phyloP scores from a whole-genome alignment of 805 yeast genomes.

The Priceomyces medius region DNA sequence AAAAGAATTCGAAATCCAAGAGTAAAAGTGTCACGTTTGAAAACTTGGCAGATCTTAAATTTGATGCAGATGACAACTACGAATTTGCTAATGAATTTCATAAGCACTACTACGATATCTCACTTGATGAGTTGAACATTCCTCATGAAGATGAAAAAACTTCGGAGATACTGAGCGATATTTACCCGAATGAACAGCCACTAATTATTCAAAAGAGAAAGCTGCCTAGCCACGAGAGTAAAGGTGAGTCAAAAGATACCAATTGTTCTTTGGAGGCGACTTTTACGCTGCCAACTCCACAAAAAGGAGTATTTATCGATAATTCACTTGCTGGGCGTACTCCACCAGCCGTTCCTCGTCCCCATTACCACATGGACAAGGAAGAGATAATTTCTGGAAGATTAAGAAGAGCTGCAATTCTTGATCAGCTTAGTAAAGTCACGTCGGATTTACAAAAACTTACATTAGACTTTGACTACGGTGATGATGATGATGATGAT shows the following conservation, averaged over 20 bases:
- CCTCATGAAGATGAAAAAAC: slow-evolving; percentile 30
- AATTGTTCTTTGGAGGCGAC: too few relatives aligned
- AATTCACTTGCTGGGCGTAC: slow-evolving; percentile 8
- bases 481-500: slow-evolving; percentile 4
- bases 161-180: slow-evolving; percentile 45
- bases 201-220: slow-evolving; percentile 26
- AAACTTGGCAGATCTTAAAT: slow-evolving; percentile 27
- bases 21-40: slow-evolving; percentile 42
- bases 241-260: not conserved
- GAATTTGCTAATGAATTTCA: slow-evolving; percentile 14
- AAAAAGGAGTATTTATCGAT: not conserved
- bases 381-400: slow-evolving; percentile 10
- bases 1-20: slow-evolving; percentile 8
- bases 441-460: slow-evolving; percentile 36
- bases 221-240: not conserved
- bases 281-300: not conserved
- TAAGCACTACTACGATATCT: slow-evolving; percentile 19
- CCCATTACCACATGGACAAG: slow-evolving; percentile 7
- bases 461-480: slow-evolving; percentile 21
- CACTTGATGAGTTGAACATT: slow-evolving; percentile 17
- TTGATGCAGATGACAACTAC: slow-evolving; percentile 19
- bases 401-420: slow-evolving; percentile 35
- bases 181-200: slow-evolving; percentile 34
- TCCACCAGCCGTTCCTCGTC: slow-evolving; percentile 5
- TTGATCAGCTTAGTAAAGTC: slow-evolving; percentile 38